Evolutionary conservation across 208 protist genomes (phyloP).

Genomic region (Crithidia fasciculata): DNA sequence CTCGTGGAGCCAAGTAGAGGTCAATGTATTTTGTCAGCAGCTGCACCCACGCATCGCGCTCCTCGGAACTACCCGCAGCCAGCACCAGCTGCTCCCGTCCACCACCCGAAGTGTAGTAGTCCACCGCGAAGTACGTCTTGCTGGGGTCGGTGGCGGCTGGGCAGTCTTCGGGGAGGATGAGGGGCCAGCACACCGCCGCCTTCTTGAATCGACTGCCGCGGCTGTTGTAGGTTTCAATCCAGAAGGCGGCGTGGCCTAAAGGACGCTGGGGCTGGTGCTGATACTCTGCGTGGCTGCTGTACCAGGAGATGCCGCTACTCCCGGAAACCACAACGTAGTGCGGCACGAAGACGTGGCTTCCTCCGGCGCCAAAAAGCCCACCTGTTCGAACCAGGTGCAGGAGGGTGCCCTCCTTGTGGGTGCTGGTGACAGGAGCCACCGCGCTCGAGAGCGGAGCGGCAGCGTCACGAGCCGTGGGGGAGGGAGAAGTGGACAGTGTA

Average conservation of each 20-base stretch:
- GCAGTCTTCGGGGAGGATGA: slow-evolving; percentile 66
- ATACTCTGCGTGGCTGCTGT: slow-evolving; percentile 34
- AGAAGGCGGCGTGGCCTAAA: slow-evolving; percentile 51
- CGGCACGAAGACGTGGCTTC: slow-evolving; percentile 34
- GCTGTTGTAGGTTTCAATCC: slow-evolving; percentile 56
- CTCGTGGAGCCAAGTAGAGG: slow-evolving; percentile 55
- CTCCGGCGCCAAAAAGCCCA: slow-evolving; percentile 21
- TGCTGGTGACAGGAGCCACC: slow-evolving; percentile 11
- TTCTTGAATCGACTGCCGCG: slow-evolving; percentile 73
- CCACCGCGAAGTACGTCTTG: slow-evolving; percentile 63
- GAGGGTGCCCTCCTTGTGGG: slow-evolving; percentile 50
- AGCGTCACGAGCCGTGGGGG: not conserved
- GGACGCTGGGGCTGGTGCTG: slow-evolving; percentile 22
- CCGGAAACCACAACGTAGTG: slow-evolving; percentile 67
- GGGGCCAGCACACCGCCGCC: slow-evolving; percentile 72
- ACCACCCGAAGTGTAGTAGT: slow-evolving; percentile 47
- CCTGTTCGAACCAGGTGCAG: slow-evolving; percentile 43
- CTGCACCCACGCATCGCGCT: slow-evolving; percentile 66
- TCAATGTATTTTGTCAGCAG: slow-evolving; percentile 75
- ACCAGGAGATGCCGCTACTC: slow-evolving; percentile 51
- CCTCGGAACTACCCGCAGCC: slow-evolving; percentile 32
- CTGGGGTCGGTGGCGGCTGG: slow-evolving; percentile 39
- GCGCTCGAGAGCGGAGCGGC: not conserved
- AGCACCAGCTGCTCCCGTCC: slow-evolving; percentile 44
- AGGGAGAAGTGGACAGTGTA: not conserved